Percentiles rank a stretch among this genome's conserved stretches.
Conservation (phyloP, 2,329 filamentous ascomycete species). For the Sarocladium kiliense region DNA sequence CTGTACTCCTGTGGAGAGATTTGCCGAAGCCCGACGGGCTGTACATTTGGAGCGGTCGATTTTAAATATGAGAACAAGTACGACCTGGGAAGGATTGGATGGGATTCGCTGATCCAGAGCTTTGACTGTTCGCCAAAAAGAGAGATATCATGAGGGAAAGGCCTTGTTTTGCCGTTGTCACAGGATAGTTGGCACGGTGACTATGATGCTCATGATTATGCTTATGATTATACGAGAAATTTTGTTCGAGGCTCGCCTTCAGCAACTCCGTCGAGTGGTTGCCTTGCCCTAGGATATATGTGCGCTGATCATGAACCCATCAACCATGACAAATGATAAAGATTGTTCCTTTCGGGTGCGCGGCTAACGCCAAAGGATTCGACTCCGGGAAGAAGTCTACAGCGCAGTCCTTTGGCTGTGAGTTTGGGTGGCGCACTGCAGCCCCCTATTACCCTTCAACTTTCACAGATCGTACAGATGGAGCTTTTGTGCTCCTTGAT, state of each 20-base stretch:
- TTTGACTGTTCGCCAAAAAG: slow-evolving; percentile 26
- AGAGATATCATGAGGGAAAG: too few relatives aligned
- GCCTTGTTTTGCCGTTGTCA: too few relatives aligned
- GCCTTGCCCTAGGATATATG: too few relatives aligned
- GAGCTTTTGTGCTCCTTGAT: not conserved
- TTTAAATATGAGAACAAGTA: slow-evolving; percentile 41
- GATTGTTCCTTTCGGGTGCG: too few relatives aligned
- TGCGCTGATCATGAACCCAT: too few relatives aligned
- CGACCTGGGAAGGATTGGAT: slow-evolving; percentile 39
- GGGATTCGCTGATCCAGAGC: slow-evolving; percentile 34
- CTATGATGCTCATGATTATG: not conserved
- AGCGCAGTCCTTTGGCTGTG: too few relatives aligned
- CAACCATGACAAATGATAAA: too few relatives aligned
- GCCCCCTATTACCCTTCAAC: not conserved
- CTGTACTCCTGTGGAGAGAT: slow-evolving; percentile 33
- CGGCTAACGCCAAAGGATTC: too few relatives aligned
- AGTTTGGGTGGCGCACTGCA: too few relatives aligned
- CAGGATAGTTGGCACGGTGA: too few relatives aligned
- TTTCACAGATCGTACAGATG: not conserved
- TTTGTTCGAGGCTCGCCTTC: too few relatives aligned
- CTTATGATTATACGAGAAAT: not conserved
- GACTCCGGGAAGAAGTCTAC: too few relatives aligned
- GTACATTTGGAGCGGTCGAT: slow-evolving; percentile 44
- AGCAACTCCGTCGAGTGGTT: not conserved
- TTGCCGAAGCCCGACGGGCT: slow-evolving; percentile 47